phyloP scores from a whole-genome alignment of 805 yeast species.

The Zygosaccharomyces rouxii region DNA sequence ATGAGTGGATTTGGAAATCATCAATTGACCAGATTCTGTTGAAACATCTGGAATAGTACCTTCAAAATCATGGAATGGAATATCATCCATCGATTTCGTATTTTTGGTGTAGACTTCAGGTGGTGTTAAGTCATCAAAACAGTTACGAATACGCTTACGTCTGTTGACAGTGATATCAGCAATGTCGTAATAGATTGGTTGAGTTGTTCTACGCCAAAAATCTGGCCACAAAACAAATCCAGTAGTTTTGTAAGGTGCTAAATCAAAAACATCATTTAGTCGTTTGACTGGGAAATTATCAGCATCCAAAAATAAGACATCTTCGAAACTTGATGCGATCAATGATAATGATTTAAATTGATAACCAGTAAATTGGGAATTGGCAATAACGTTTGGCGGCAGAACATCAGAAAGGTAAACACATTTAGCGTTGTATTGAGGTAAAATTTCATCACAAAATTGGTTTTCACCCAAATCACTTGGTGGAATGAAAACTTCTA shows the following conservation, averaged over 20 bases:
- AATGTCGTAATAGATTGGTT: slow-evolving; percentile 67
- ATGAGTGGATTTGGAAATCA: slow-evolving; percentile 60
- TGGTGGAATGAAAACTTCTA: slow-evolving; percentile 72
- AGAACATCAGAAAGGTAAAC: slow-evolving; percentile 57
- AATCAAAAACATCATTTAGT: slow-evolving; percentile 56
- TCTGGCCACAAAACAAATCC: slow-evolving; percentile 77
- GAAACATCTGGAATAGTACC: slow-evolving; percentile 68
- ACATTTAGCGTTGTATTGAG: slow-evolving; percentile 54
- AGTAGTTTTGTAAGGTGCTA: slow-evolving; percentile 51
- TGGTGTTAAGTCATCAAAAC: slow-evolving; percentile 37
- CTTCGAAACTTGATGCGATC: slow-evolving; percentile 69
- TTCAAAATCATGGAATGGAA: slow-evolving; percentile 54
- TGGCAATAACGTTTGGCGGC: slow-evolving; percentile 41
- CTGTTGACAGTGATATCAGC: slow-evolving; percentile 53
- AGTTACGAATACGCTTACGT: slow-evolving; percentile 38
- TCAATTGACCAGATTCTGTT: slow-evolving; percentile 69
- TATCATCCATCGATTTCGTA: slow-evolving; percentile 29
- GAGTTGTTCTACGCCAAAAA: slow-evolving; percentile 81
- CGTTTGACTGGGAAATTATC: slow-evolving; percentile 69
- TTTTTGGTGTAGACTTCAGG: slow-evolving; percentile 26
- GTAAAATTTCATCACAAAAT: slow-evolving; percentile 58
- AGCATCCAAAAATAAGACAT: slow-evolving; percentile 68
- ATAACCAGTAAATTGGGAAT: slow-evolving; percentile 49
- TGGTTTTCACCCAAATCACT: slow-evolving; percentile 53
- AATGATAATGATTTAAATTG: slow-evolving; percentile 70